phyloP scores from a whole-genome alignment of 192 early-diverging fungal genomes.

The Rhizoclosmatium sp. region DNA sequence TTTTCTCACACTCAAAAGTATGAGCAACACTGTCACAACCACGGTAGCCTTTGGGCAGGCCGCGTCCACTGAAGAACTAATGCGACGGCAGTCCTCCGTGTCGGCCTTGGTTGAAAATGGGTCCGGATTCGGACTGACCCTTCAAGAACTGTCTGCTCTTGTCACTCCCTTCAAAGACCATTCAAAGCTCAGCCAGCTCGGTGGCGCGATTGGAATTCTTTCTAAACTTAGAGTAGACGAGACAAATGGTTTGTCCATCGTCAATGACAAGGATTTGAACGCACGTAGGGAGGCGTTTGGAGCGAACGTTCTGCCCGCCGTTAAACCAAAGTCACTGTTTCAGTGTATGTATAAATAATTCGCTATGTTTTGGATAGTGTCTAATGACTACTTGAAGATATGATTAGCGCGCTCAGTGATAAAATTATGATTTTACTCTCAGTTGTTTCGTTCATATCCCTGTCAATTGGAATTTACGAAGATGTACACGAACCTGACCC shows the following conservation, averaged over 20 bases:
- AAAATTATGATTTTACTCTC: slow-evolving; percentile 81
- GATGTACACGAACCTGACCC: slow-evolving; percentile 69
- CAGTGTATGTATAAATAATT: slow-evolving; percentile 31
- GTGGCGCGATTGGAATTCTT: slow-evolving; percentile 16
- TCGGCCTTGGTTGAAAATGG: too few relatives aligned
- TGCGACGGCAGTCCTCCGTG: too few relatives aligned
- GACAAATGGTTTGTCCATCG: slow-evolving; percentile 4
- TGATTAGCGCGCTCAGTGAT: slow-evolving; percentile 51
- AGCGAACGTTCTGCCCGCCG: slow-evolving; percentile 52
- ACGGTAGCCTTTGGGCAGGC: too few relatives aligned
- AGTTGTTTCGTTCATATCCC: slow-evolving; percentile 84
- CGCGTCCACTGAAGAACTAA: too few relatives aligned
- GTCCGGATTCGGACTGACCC: slow-evolving; percentile 23
- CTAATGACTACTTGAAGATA: slow-evolving; percentile 6
- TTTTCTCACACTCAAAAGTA: too few relatives aligned
- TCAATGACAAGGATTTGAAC: neutral
- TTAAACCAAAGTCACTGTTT: slow-evolving; percentile 41
- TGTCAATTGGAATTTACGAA: slow-evolving; percentile 88
- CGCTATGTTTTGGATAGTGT: neutral
- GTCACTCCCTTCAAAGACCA: slow-evolving; percentile 56
- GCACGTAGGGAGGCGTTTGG: slow-evolving; percentile 42
- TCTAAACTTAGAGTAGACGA: slow-evolving; percentile 7
- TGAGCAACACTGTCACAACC: too few relatives aligned
- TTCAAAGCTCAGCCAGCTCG: slow-evolving; percentile 35
- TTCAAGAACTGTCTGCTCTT: slow-evolving; percentile 46